Evolutionary conservation across 148 eudicot species (phyloP).

Genomic region (Oxyria digyna): DNA sequence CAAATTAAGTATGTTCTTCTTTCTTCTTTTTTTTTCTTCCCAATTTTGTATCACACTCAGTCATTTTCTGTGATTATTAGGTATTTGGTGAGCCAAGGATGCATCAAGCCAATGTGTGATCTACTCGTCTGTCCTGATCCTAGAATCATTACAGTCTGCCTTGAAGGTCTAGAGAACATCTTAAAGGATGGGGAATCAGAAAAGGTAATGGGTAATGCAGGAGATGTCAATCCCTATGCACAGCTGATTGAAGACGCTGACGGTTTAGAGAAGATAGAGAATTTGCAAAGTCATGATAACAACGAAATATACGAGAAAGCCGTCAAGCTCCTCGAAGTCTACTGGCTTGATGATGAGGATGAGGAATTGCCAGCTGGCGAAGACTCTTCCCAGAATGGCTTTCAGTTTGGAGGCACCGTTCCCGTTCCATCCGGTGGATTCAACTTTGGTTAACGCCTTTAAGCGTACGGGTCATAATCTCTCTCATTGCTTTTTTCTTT

Average conservation of each 20-base stretch:
- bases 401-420: conserved; percentile 46
- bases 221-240: conserved; percentile 54
- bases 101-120: conserved; percentile 80
- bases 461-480: background rate
- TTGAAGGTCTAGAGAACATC: conserved; percentile 90
- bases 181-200: conserved; percentile 74
- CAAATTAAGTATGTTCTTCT: conserved; percentile 55
- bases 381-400: conserved; percentile 62
- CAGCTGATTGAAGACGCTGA: conserved; percentile 80
- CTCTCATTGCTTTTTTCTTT: background rate
- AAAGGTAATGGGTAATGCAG: conserved; percentile 45
- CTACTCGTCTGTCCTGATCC: conserved; percentile 76
- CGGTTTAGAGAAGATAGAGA: conserved; percentile 80
- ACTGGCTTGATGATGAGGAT: conserved; percentile 81
- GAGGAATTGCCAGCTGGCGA: conserved; percentile 52
- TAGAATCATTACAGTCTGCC: conserved; percentile 69
- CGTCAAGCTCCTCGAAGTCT: conserved; percentile 70
- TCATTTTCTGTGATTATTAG: conserved; percentile 21
- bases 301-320: conserved; percentile 84
- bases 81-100: conserved; percentile 62
- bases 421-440: conserved; percentile 79
- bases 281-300: conserved; percentile 73
- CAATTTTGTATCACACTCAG: no score
- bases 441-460: conserved; percentile 38
- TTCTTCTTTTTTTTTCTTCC: no score